Evolutionary conservation across 306 rosid genomes (phyloP), one percentile per base, ranked within the genome.

Genomic region (Dryas drummondii): DNA sequence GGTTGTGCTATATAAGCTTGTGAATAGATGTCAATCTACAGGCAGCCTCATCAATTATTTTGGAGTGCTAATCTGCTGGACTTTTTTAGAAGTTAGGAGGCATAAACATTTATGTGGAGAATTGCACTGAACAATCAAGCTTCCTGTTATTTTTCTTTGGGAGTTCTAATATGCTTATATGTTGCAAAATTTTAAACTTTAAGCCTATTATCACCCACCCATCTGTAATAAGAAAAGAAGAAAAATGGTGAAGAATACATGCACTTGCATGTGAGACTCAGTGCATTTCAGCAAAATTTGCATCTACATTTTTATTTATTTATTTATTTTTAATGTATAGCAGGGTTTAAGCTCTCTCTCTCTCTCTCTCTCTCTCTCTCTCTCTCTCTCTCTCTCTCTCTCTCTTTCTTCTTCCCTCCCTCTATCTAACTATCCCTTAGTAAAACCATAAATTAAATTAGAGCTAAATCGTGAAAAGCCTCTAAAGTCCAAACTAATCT

Each of bases 1-100:
- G 7, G 37, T 64, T 44, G 7, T 49, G 67, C 68, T 54, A 72
- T 54, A 32, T 79, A 49, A 78, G 63, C 40, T 4, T 47, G 22
- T 56, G 66, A 48, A 46, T 58, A 46, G 10, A 57, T 56, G 46
- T 54, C 56, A 54, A 17, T 54, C 44, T 70, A 54, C 8, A 17
- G 4, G 63, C 17, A 16, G 52, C 75, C 9, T 50, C 59, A n/a
- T 70, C n/a, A 4, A 54, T 41, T 70, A 2, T 4, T 69, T 69
- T 69, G 12, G 65, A 66, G 52, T 46, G 41, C 51, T 46, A 26
- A 12, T 66, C 71, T 44, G 47, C 56, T 3, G 19, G 44, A 48
- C 7, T 47, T 6, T 26, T 67, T 17, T 22, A 12, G 57, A 45
- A 48, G 19, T 37, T 61, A 32, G 45, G 2, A 60, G 9, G 13